Percentiles rank a stretch among this genome's conserved stretches.
phyloP scores from a whole-genome alignment of 192 early-diverging fungal species.

The Chytriomyces confervae region DNA sequence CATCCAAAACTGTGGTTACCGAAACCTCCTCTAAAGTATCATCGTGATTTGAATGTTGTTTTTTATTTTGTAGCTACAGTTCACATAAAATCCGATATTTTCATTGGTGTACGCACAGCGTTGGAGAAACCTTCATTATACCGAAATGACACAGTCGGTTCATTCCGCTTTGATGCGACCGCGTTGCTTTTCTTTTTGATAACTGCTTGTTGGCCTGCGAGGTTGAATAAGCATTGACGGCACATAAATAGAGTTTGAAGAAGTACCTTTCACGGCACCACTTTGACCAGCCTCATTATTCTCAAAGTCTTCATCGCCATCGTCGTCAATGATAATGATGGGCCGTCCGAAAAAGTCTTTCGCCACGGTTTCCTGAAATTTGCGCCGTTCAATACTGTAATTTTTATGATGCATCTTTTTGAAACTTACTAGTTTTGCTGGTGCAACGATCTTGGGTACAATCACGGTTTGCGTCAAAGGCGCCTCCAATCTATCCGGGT shows the following conservation, averaged over 20 bases:
- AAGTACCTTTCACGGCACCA: not conserved
- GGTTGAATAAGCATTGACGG: too few species aligned
- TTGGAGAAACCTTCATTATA: conserved; percentile 93
- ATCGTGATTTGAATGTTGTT: not conserved
- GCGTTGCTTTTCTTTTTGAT: conserved; percentile 13
- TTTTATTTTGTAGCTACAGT: not conserved
- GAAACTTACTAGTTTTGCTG: not conserved
- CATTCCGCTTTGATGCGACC: conserved; percentile 1
- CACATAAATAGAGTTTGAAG: too few species aligned
- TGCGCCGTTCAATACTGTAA: not conserved
- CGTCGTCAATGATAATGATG: conserved; percentile 42
- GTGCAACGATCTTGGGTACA: not conserved
- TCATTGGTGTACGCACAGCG: conserved; percentile 80
- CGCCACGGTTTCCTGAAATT: conserved; percentile 27
- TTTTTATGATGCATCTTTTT: not conserved
- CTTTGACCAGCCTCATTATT: not conserved
- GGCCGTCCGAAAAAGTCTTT: conserved; percentile 84
- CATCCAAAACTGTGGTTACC: not conserved
- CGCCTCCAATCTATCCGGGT: too few species aligned
- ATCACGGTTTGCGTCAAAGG: not conserved
- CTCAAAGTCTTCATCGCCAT: conserved; percentile 1
- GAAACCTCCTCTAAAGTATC: not conserved
- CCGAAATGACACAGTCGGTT: conserved; percentile 59
- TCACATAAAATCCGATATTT: conserved; percentile 51
- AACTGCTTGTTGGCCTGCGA: not conserved